These are phyloP conservation scores for Yarrowia sp. DNA, from an alignment of 805 yeast genomes.

Conservation along the genomic window DNA sequence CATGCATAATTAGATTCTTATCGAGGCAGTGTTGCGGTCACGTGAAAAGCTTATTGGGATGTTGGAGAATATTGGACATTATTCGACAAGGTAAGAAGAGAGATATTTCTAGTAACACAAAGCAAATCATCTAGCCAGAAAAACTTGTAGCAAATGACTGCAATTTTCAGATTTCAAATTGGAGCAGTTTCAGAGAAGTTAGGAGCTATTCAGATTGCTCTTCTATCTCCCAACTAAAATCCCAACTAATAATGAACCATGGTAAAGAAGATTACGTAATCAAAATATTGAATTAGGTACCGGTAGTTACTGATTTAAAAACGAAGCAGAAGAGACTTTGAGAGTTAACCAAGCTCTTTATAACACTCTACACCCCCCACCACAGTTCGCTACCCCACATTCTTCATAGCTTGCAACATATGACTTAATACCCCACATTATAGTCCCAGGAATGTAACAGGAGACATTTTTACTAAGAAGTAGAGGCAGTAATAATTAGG, in stretches of 20 bases:
- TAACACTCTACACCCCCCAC: too few species aligned
- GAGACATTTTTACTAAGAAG: too few species aligned
- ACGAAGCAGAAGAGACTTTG: too few species aligned
- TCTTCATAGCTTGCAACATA: background rate
- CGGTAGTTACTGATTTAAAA: too few species aligned
- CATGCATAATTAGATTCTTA: slow-evolving; percentile 18
- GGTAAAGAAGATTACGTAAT: too few species aligned
- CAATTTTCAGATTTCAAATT: background rate
- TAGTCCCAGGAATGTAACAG: background rate
- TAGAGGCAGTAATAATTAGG: too few species aligned
- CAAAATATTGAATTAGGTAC: too few species aligned
- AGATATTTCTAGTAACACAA: too few species aligned
- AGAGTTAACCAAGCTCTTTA: too few species aligned
- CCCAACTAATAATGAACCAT: background rate
- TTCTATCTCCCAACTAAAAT: background rate
- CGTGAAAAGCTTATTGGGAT: slow-evolving; percentile 2
- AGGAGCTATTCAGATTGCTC: background rate
- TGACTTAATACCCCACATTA: slow-evolving; percentile 12
- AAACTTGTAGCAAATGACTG: background rate
- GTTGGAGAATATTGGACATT: too few species aligned
- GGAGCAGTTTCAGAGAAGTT: background rate
- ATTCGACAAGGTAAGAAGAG: too few species aligned
- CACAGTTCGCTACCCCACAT: background rate
- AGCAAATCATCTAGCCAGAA: too few species aligned
- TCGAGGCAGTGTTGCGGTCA: slow-evolving; percentile 36